These are phyloP conservation scores for Stachybotrys echinatus DNA, from an alignment of 2,329 filamentous ascomycete species.

Conservation along the genomic window DNA sequence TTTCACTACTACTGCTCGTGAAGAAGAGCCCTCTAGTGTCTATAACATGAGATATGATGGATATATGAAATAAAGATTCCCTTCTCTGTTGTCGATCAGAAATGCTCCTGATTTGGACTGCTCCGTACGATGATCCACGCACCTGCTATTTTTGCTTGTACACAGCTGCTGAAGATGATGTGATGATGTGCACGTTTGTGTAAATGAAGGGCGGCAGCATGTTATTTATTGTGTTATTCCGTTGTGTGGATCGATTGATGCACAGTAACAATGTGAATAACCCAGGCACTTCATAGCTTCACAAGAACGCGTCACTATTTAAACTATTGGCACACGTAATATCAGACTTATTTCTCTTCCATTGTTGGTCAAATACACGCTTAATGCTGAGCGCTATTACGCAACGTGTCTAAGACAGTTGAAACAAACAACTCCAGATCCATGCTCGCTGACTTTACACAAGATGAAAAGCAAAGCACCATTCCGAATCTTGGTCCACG, in stretches of 20 bases:
- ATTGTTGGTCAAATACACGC: not conserved
- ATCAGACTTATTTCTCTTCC: not conserved
- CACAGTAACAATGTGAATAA: too few species aligned
- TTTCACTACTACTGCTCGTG: not conserved
- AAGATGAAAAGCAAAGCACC: not conserved
- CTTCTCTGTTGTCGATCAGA: not conserved
- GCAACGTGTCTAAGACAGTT: not conserved
- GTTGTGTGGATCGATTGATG: too few species aligned
- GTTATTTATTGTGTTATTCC: too few species aligned
- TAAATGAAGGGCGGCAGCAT: too few species aligned
- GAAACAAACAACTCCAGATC: not conserved
- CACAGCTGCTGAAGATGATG: too few species aligned
- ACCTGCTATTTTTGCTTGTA: too few species aligned
- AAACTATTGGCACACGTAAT: not conserved
- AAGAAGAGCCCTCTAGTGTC: constrained; percentile 9
- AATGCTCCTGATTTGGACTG: too few species aligned
- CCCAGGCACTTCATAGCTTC: too few species aligned
- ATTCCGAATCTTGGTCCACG: too few species aligned
- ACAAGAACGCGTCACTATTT: not conserved
- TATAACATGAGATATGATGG: constrained; percentile 20
- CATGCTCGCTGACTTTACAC: not conserved
- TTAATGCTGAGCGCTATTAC: constrained; percentile 1
- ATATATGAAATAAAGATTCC: constrained; percentile 6
- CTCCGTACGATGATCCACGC: too few species aligned
- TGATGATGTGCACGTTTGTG: too few species aligned